Percentiles rank a stretch among this genome's conserved stretches.
phyloP scores from a whole-genome alignment of 2,329 filamentous ascomycete species.

The Escovopsis sp. region DNA sequence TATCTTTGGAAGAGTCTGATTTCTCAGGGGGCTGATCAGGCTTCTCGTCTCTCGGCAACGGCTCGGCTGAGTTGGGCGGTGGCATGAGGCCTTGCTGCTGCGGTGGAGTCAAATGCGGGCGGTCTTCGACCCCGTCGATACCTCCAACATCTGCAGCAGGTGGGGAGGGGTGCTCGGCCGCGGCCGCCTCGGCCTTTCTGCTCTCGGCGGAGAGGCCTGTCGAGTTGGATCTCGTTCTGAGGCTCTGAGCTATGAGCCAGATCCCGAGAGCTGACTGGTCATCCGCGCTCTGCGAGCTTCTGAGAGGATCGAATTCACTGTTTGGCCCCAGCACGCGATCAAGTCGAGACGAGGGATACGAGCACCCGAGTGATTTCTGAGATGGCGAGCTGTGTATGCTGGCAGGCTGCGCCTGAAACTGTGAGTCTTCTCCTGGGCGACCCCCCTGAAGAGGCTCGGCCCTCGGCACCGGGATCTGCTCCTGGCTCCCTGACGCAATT shows the following conservation, averaged over 20 bases:
- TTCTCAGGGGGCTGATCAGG: background rate
- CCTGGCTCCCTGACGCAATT: too few species aligned
- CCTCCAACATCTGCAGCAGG: conserved; percentile 3
- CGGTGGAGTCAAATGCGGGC: conserved; percentile 1
- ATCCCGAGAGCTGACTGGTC: conserved; percentile 19
- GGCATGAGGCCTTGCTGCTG: background rate
- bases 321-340: conserved; percentile 8
- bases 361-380: conserved; percentile 5
- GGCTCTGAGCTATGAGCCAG: conserved; percentile 22
- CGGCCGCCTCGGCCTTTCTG: background rate
- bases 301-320: conserved; percentile 15
- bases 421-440: background rate
- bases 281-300: conserved; percentile 16
- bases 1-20: background rate
- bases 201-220: conserved; percentile 4
- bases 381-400: conserved; percentile 2
- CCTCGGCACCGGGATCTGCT: too few species aligned
- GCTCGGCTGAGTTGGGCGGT: background rate
- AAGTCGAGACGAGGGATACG: conserved; percentile 4
- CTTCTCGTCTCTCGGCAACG: background rate
- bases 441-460: background rate
- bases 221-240: conserved; percentile 15
- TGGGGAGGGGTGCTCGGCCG: background rate
- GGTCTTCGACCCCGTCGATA: conserved; percentile 7
- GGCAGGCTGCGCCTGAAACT: conserved; percentile 1